Percentiles rank a stretch among this genome's conserved stretches.
phyloP scores from a whole-genome alignment of 768 basidiomycete genomes.

The Serendipita sp. region DNA sequence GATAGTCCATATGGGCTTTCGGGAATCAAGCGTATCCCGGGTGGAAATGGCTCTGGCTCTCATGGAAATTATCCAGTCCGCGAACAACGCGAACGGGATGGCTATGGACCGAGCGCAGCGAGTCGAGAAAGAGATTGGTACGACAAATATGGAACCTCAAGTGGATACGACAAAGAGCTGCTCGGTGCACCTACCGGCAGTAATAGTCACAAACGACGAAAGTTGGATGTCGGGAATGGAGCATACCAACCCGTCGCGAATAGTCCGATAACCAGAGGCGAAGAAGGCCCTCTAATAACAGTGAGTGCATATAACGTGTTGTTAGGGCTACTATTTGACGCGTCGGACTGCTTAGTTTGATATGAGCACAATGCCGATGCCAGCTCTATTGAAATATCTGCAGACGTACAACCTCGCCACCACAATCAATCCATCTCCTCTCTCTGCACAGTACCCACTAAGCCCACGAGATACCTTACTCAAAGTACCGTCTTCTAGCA shows the following conservation, averaged over 20 bases:
- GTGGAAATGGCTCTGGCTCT: background rate
- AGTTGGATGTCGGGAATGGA: background rate
- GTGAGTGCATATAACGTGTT: background rate
- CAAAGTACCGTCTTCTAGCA: background rate
- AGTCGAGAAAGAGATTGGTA: background rate
- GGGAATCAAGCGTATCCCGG: background rate
- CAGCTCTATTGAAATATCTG: background rate
- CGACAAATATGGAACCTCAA: background rate
- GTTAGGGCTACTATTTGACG: background rate
- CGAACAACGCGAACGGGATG: conserved; percentile 2
- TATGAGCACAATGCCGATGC: background rate
- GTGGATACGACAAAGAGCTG: background rate
- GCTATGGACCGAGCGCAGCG: background rate
- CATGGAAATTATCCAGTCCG: background rate
- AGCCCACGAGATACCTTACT: background rate
- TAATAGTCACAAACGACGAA: background rate
- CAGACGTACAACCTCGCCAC: background rate
- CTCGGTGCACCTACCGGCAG: background rate
- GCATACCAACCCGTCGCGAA: background rate
- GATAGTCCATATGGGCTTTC: background rate
- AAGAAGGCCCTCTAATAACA: background rate
- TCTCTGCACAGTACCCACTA: background rate
- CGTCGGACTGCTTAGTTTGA: background rate
- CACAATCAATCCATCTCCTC: background rate
- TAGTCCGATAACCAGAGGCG: background rate